Conservation (phyloP, 148 eudicot species). For the Arctostaphylos glauca region DNA sequence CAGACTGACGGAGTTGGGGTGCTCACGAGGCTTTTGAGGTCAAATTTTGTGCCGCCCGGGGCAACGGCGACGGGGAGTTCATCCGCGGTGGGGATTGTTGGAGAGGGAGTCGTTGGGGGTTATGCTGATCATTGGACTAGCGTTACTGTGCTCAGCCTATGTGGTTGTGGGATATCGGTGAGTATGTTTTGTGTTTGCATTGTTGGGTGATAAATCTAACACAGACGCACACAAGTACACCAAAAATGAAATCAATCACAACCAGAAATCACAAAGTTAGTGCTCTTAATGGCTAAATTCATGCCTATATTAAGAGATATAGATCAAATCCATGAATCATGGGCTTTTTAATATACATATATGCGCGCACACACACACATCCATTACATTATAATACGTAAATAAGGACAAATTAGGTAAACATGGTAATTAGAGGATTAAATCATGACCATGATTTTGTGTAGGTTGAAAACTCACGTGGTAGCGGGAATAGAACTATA, state of each 20-base stretch:
- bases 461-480: too few species aligned
- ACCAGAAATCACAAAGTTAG: background rate
- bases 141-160: constrained; percentile 61
- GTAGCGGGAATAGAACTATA: too few species aligned
- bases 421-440: too few species aligned
- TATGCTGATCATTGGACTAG: constrained; percentile 76
- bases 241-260: background rate
- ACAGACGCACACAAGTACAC: background rate
- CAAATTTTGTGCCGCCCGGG: constrained; percentile 32
- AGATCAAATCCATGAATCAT: too few species aligned
- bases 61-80: constrained; percentile 24
- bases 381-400: too few species aligned
- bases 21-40: constrained; percentile 59
- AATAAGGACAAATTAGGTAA: too few species aligned
- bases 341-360: too few species aligned
- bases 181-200: constrained; percentile 28
- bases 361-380: too few species aligned
- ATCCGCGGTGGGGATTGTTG: constrained; percentile 23
- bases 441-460: too few species aligned
- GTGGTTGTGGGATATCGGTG: constrained; percentile 75
- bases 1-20: constrained; percentile 89
- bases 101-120: constrained; percentile 36
- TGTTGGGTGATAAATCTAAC: background rate
- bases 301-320: too few species aligned
- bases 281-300: too few species aligned